Evolutionary conservation across 306 rosid species (phyloP).

Genomic region (Calophaca sinica): DNA sequence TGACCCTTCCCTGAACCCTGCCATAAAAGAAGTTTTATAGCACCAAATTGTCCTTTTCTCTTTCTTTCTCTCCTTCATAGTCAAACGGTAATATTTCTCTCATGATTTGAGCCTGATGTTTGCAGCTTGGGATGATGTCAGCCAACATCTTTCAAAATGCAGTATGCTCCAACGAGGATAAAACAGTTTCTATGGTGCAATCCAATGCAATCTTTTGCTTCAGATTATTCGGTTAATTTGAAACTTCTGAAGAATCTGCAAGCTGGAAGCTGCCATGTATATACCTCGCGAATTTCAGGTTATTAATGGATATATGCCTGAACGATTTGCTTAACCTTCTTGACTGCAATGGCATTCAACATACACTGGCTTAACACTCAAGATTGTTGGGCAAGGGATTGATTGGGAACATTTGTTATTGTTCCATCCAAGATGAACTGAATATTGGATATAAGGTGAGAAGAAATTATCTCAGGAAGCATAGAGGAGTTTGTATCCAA

Average conservation of each 20-base stretch:
- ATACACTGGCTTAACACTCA: constrained; percentile 17
- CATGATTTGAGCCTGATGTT: constrained; percentile 43
- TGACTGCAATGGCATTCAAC: constrained; percentile 21
- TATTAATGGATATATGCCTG: constrained; percentile 36
- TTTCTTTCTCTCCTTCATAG: constrained; percentile 4
- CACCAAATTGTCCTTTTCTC: background rate
- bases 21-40: background rate
- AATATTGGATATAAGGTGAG: constrained; percentile 18
- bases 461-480: constrained; percentile 39
- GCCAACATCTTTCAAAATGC: constrained; percentile 71
- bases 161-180: constrained; percentile 60
- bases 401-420: constrained; percentile 29
- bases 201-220: constrained; percentile 36
- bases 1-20: too few relatives aligned
- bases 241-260: constrained; percentile 27
- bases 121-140: constrained; percentile 83
- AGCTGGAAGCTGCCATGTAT: constrained; percentile 35
- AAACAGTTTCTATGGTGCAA: constrained; percentile 41
- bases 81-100: constrained; percentile 24
- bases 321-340: constrained; percentile 16
- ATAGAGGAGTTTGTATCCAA: constrained; percentile 29
- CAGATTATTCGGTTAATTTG: constrained; percentile 24
- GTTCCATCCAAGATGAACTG: constrained; percentile 29
- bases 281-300: constrained; percentile 21
- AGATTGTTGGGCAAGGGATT: constrained; percentile 9